Percentiles rank a stretch among this genome's conserved stretches.
These are phyloP conservation scores for Candida fluviatilis DNA, from an alignment of 805 yeast genomes.

Conservation along the genomic window DNA sequence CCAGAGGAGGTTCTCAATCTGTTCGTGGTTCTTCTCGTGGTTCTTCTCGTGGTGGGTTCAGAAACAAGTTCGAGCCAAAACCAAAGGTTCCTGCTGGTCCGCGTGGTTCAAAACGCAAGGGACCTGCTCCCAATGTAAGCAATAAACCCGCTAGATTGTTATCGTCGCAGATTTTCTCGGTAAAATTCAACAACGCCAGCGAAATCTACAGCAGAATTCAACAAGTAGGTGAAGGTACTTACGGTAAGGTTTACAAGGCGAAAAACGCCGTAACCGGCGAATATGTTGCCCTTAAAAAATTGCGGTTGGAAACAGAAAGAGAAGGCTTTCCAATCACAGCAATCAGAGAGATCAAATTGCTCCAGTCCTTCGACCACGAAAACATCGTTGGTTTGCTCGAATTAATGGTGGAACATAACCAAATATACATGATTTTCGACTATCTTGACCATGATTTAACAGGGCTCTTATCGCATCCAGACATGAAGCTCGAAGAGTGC, in stretches of 20 bases:
- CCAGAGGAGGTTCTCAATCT: no score
- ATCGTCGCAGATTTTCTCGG: slow-evolving; percentile 30
- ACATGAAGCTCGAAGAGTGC: slow-evolving; percentile 54
- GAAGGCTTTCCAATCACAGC: slow-evolving; percentile 98
- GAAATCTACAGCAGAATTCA: slow-evolving; percentile 62
- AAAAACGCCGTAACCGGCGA: slow-evolving; percentile 62
- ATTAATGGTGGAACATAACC: slow-evolving; percentile 78
- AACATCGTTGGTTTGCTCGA: slow-evolving; percentile 81
- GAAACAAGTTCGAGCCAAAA: no score
- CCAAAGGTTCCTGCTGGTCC: slow-evolving; percentile 4
- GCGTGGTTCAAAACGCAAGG: neutral
- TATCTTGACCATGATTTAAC: slow-evolving; percentile 92
- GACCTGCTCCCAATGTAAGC: slow-evolving; percentile 1
- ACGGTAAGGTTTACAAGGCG: slow-evolving; percentile 94
- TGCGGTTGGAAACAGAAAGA: slow-evolving; percentile 79
- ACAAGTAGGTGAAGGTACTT: slow-evolving; percentile 99
- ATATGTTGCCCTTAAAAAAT: slow-evolving; percentile 79
- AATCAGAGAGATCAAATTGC: slow-evolving; percentile 79
- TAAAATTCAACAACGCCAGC: slow-evolving; percentile 21
- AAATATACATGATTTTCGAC: slow-evolving; percentile 86
- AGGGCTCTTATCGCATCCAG: slow-evolving; percentile 78
- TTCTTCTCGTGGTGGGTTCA: neutral
- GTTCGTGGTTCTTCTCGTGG: no score
- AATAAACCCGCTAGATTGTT: slow-evolving; percentile 13
- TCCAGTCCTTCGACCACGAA: slow-evolving; percentile 78